These are phyloP conservation scores for Colletotrichum australisinense DNA, from an alignment of 2,329 filamentous ascomycete species.

Conservation along the genomic window DNA sequence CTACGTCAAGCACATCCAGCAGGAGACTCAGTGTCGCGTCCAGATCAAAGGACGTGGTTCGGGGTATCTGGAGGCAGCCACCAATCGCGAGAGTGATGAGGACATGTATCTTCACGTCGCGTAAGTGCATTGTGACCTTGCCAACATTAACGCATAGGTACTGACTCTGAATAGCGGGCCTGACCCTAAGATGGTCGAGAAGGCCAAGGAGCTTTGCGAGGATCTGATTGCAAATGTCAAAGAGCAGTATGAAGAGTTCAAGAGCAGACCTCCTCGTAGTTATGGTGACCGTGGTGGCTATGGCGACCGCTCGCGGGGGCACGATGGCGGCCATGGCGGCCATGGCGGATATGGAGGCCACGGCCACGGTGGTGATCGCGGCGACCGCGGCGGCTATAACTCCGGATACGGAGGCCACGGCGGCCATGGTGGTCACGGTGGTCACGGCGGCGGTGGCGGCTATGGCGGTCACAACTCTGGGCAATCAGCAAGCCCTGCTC, in stretches of 20 bases:
- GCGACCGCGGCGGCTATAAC: constrained; percentile 41
- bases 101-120: constrained; percentile 97
- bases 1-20: constrained; percentile 98
- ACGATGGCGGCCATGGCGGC: constrained; percentile 46
- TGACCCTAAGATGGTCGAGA: constrained; percentile 85
- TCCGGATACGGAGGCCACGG: constrained; percentile 46
- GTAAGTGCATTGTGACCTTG: constrained; percentile 62
- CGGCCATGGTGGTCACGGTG: constrained; percentile 52
- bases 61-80: constrained; percentile 90
- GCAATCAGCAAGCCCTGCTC: constrained; percentile 40
- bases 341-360: constrained; percentile 44
- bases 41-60: constrained; percentile 98
- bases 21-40: constrained; percentile 93
- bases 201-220: constrained; percentile 88
- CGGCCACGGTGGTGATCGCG: constrained; percentile 50
- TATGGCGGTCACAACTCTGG: constrained; percentile 35
- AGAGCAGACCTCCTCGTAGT: constrained; percentile 78
- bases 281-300: constrained; percentile 62
- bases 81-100: constrained; percentile 92
- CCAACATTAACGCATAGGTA: neutral
- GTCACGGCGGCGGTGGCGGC: constrained; percentile 51
- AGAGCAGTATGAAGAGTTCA: constrained; percentile 91
- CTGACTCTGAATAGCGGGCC: constrained; percentile 75
- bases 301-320: constrained; percentile 53
- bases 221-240: constrained; percentile 89